These are phyloP conservation scores for Trebouxia gelatinosa DNA, from an alignment of 163 green algal species.

Conservation along the genomic window DNA sequence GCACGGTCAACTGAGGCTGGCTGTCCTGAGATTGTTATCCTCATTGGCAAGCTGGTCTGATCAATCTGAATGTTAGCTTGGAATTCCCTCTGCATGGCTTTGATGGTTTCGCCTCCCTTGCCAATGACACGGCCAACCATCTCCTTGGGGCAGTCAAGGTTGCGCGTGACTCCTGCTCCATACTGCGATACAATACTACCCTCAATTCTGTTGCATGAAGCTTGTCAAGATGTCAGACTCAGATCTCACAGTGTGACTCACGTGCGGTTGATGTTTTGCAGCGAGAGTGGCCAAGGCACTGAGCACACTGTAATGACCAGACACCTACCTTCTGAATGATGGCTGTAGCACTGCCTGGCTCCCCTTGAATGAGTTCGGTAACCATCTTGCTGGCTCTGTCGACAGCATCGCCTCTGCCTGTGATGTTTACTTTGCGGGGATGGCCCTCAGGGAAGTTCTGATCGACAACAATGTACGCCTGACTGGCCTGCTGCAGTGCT, in stretches of 20 bases:
- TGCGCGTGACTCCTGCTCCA: constrained; percentile 62
- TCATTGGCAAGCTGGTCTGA: constrained; percentile 71
- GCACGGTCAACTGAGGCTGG: constrained; percentile 52
- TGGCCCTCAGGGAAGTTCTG: constrained; percentile 72
- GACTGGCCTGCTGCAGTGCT: constrained; percentile 84
- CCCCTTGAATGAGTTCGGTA: constrained; percentile 81
- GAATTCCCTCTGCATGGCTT: constrained; percentile 79
- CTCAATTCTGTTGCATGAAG: no score
- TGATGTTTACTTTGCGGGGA: constrained; percentile 76
- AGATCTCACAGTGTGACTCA: no score
- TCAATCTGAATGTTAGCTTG: constrained; percentile 93
- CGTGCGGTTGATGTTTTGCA: no score
- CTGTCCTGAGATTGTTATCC: constrained; percentile 75
- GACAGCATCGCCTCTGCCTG: constrained; percentile 68
- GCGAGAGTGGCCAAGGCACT: neutral
- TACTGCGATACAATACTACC: constrained; percentile 64
- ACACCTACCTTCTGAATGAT: constrained; percentile 85
- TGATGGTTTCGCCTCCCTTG: constrained; percentile 96
- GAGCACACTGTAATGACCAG: neutral
- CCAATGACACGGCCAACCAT: constrained; percentile 95
- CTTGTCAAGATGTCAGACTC: no score
- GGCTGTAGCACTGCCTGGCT: constrained; percentile 68
- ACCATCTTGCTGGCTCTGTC: constrained; percentile 72
- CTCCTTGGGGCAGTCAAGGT: constrained; percentile 77
- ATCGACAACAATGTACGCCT: constrained; percentile 53